Evolutionary conservation across 345 rosid genomes (phyloP), one percentile per base, ranked within the genome.

Genomic region (Noccaea caerulescens): DNA sequence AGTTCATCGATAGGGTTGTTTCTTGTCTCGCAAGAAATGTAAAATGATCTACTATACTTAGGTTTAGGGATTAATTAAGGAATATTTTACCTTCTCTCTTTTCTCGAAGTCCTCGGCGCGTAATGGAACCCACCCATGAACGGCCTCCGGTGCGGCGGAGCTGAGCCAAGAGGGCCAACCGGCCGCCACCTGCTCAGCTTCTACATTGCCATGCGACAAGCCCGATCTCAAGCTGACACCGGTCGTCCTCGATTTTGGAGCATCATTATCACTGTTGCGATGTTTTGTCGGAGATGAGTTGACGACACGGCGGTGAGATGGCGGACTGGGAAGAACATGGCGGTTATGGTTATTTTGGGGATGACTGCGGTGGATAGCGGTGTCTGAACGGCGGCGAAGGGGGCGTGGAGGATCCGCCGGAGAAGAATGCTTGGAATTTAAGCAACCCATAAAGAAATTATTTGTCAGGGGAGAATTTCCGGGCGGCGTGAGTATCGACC

Each of bases 161-260:
- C 84, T 87, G 37, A 89, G 87, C 92, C 96, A 89, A 12, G 89
- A 62, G 1, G 92, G 96, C 96, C 96, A 89, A 3, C 92, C 96
- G 36, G 84, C 92, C 5, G 90, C 87, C 30, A 80, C 76, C 73
- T 83, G 82, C 69, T 89, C 96, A 2, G 83, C 92, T 73, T 75
- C 84, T 36, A 82, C 84, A 73, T 76, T 51, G n/a, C 86, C 72
- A 14, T 71, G 76, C 1, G 90, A 51, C 47, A 82, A 51, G 14
- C 85, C 85, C 10, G 83, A 66, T 72, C 80, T 80, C 8, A 82
- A n/a, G 69, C 80, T 80, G 49, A 82, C 57, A 32, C 77, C 80
- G 37, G 72, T 82, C 47, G 71, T 75, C 70, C 77, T 78, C 6
- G 80, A 77, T 58, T 33, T 58, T 43, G 68, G 41, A 30, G 66